phyloP scores from a whole-genome alignment of 2,329 filamentous ascomycete species.

The Cordyceps javanica region DNA sequence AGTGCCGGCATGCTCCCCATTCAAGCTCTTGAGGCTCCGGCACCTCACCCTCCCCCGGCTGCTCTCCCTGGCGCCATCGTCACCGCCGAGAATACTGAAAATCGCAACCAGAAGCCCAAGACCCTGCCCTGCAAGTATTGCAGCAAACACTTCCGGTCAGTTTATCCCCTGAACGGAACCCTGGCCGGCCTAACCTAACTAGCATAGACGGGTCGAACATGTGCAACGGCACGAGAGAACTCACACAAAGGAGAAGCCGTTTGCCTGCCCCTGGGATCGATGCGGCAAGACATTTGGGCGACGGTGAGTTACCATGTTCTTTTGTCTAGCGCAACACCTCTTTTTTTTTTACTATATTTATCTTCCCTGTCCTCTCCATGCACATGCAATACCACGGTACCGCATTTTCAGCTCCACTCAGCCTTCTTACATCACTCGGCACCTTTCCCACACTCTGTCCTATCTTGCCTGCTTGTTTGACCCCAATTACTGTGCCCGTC shows the following conservation, averaged over 20 bases:
- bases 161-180: neutral
- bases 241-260: conserved; percentile 61
- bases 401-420: conserved; percentile 8
- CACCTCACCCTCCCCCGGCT: conserved; percentile 24
- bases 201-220: conserved; percentile 53
- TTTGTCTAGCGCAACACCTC: conserved; percentile 8
- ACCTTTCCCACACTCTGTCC: neutral
- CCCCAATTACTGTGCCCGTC: neutral
- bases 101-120: conserved; percentile 54
- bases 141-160: conserved; percentile 54
- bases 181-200: neutral
- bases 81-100: conserved; percentile 42
- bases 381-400: conserved; percentile 12
- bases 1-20: conserved; percentile 44
- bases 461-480: neutral
- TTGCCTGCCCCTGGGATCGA: conserved; percentile 51
- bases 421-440: conserved; percentile 12
- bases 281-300: conserved; percentile 59
- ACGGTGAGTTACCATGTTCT: conserved; percentile 40
- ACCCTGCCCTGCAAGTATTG: conserved; percentile 58
- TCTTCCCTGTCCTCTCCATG: conserved; percentile 10
- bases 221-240: conserved; percentile 59
- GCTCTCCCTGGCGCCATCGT: conserved; percentile 20
- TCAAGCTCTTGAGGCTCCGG: conserved; percentile 44
- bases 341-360: conserved; percentile 5